A percentile compares a stretch with the other conserved stretches of the same genome.
Conservation (phyloP, 169 alveolate genomes). For the Cryptosporidium ubiquitum region DNA sequence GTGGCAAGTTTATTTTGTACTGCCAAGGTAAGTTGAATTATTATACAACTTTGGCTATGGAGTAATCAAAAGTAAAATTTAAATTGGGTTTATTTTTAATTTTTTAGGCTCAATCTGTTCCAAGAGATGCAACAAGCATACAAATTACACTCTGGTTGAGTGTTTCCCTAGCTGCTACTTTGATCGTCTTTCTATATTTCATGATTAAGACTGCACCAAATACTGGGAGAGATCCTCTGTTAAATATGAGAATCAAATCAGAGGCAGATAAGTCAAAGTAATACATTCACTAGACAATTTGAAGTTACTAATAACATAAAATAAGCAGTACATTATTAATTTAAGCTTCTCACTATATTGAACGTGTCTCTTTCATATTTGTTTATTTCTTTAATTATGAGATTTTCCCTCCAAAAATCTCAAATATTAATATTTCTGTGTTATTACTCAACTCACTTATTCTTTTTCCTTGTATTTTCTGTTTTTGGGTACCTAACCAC, state of each 20-base stretch:
- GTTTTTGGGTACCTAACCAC: neutral
- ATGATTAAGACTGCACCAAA: constrained; percentile 71
- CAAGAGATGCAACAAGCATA: constrained; percentile 58
- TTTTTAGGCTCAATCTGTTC: constrained; percentile 54
- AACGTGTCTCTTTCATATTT: neutral
- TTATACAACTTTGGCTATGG: neutral
- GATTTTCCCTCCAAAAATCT: neutral
- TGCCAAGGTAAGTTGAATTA: constrained; percentile 22
- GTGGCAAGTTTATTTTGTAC: neutral
- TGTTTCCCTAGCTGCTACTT: constrained; percentile 13
- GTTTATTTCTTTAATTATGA: neutral
- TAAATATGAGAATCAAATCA: constrained; percentile 65
- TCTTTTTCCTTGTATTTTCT: neutral
- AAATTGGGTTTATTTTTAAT: neutral
- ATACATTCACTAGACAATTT: neutral
- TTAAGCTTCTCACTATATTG: neutral
- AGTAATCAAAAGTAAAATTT: neutral
- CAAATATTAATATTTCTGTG: neutral
- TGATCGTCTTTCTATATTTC: constrained; percentile 29
- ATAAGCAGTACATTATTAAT: neutral
- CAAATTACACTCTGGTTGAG: constrained; percentile 70
- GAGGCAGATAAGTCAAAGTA: constrained; percentile 62
- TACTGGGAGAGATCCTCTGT: constrained; percentile 64
- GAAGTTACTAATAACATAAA: neutral
- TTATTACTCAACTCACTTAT: neutral